Conservation (phyloP, 192 early-diverging fungal species). For the Gigaspora rosea region DNA sequence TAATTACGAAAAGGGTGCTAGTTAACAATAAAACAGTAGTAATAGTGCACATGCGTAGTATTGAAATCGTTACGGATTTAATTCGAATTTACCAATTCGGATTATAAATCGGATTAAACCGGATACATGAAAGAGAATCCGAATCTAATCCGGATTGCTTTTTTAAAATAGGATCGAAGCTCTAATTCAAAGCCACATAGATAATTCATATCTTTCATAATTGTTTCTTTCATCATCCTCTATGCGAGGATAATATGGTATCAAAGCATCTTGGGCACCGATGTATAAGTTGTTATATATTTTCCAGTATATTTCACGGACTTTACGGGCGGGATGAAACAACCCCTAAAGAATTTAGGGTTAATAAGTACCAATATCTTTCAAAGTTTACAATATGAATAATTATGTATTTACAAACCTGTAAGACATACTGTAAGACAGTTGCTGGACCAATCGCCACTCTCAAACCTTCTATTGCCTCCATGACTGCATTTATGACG, state of each 20-base stretch:
- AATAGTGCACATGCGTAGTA: too few relatives aligned
- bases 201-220: constrained; percentile 83
- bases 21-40: too few relatives aligned
- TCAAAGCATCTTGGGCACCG: constrained; percentile 84
- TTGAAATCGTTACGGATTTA: too few relatives aligned
- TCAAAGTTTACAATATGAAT: neutral
- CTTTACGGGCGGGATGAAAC: constrained; percentile 95
- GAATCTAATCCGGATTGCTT: too few relatives aligned
- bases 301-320: constrained; percentile 98
- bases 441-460: constrained; percentile 86
- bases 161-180: too few relatives aligned
- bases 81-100: too few relatives aligned
- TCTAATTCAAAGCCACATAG: constrained; percentile 47
- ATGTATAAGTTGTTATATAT: constrained; percentile 98
- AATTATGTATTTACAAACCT: constrained; percentile 19
- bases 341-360: constrained; percentile 66
- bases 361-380: neutral
- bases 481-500: constrained; percentile 97
- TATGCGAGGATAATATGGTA: constrained; percentile 89
- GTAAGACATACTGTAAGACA: constrained; percentile 81
- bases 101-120: too few relatives aligned
- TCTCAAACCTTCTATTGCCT: constrained; percentile 92
- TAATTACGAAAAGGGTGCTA: too few relatives aligned
- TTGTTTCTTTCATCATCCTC: constrained; percentile 77
- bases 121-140: too few relatives aligned